A percentile compares a stretch with the other conserved stretches of the same genome.
Conservation (phyloP, 2,329 filamentous ascomycete genomes). For the Epichloe baconii region DNA sequence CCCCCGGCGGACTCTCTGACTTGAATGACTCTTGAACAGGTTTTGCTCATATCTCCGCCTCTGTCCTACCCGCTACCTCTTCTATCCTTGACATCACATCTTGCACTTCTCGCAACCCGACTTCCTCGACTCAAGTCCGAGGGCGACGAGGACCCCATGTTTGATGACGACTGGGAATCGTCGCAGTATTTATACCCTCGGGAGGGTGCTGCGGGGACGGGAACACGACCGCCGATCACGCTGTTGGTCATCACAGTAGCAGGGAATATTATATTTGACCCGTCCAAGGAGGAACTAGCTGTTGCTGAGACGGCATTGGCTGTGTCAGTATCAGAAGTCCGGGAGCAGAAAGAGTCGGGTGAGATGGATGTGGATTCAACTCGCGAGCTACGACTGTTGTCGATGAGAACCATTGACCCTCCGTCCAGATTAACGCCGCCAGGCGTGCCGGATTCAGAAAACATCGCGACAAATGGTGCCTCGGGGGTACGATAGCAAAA, state of each 20-base stretch:
- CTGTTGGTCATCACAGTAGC: conserved; percentile 80
- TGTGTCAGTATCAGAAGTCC: conserved; percentile 55
- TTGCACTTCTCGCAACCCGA: conserved; percentile 78
- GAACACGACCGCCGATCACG: conserved; percentile 65
- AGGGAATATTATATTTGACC: conserved; percentile 87
- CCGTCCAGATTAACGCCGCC: conserved; percentile 61
- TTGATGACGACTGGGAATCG: conserved; percentile 94
- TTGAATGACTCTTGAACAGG: conserved; percentile 34
- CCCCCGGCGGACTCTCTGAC: background rate
- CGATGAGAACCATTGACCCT: conserved; percentile 61
- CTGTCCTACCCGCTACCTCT: conserved; percentile 87
- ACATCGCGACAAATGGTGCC: conserved; percentile 36
- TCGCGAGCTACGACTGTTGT: conserved; percentile 45
- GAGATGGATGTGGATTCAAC: conserved; percentile 30
- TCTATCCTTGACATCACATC: conserved; percentile 82
- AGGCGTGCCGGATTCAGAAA: conserved; percentile 52
- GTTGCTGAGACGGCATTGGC: conserved; percentile 85
- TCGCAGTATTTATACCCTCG: conserved; percentile 64
- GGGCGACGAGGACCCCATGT: conserved; percentile 88
- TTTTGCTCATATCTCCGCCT: conserved; percentile 84
- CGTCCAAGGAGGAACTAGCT: conserved; percentile 77
- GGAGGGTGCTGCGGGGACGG: conserved; percentile 15
- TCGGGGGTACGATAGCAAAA: conserved; percentile 23
- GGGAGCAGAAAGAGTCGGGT: conserved; percentile 11
- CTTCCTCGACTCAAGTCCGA: conserved; percentile 78